A percentile compares a stretch with the other conserved stretches of the same genome.
Evolutionary conservation across 345 rosid genomes (phyloP).

Genomic region (Dipteronia dyeriana): DNA sequence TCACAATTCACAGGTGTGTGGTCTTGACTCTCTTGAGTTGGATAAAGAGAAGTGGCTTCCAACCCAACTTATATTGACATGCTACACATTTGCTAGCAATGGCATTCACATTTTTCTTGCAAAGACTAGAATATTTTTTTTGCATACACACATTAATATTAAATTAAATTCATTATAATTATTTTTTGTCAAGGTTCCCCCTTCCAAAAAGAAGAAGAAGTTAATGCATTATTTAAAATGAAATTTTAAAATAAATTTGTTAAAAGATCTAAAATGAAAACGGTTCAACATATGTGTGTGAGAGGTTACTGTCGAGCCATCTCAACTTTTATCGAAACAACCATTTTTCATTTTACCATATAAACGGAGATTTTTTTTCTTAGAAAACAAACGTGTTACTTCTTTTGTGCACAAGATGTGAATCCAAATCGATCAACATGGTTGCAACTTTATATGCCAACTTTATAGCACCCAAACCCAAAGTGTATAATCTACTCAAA

Average conservation of each 20-base stretch:
- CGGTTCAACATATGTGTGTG: not conserved
- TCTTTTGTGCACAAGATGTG: not conserved
- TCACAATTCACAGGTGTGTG: not conserved
- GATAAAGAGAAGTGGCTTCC: conserved; percentile 28
- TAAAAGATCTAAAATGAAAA: no score
- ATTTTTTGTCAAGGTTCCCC: not conserved
- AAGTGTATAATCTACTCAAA: not conserved
- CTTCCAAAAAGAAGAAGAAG: no score
- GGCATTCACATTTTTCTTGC: conserved; percentile 12
- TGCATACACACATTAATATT: not conserved
- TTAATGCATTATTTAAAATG: not conserved
- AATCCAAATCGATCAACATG: not conserved
- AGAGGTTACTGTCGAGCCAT: no score
- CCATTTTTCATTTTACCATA: no score
- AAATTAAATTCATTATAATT: no score
- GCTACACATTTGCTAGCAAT: not conserved
- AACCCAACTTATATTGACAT: conserved; percentile 15
- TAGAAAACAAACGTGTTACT: not conserved
- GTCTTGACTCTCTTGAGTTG: conserved; percentile 5
- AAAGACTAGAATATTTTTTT: conserved; percentile 3
- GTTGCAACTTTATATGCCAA: not conserved
- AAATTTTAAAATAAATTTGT: no score
- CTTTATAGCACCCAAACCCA: not conserved
- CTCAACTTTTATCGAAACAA: no score
- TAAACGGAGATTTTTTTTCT: not conserved